phyloP scores from a whole-genome alignment of 108 stramenopile species.

The Mediolabrus comicus region DNA sequence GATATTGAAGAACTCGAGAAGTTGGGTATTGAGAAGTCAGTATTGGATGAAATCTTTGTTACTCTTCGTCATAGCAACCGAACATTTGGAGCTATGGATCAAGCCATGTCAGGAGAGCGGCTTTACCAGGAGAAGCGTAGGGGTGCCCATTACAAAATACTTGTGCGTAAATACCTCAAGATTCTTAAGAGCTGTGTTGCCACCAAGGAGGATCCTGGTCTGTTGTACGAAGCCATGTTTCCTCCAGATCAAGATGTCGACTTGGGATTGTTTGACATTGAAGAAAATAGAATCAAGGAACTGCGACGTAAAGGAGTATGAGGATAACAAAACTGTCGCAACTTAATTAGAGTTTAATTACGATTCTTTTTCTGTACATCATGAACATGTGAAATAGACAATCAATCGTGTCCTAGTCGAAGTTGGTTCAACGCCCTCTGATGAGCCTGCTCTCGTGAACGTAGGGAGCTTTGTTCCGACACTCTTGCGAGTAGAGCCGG shows the following conservation, averaged over 20 bases:
- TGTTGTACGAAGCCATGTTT: slow-evolving; percentile 67
- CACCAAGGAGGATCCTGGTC: slow-evolving; percentile 61
- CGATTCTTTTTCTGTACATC: too few species aligned
- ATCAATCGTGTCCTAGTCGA: too few species aligned
- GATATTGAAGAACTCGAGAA: slow-evolving; percentile 64
- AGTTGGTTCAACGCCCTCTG: not conserved
- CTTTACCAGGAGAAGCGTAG: slow-evolving; percentile 50
- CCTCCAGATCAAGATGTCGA: slow-evolving; percentile 65
- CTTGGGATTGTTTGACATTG: slow-evolving; percentile 63
- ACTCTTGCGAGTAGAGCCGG: not conserved
- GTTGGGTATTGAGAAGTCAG: slow-evolving; percentile 58
- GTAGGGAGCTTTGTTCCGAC: not conserved
- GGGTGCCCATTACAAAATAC: slow-evolving; percentile 53
- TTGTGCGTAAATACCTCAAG: slow-evolving; percentile 47
- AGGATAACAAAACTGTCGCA: too few species aligned
- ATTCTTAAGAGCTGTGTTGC: slow-evolving; percentile 40
- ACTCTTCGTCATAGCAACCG: slow-evolving; percentile 71
- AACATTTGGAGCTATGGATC: slow-evolving; percentile 71
- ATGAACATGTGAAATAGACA: too few species aligned
- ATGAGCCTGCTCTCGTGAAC: not conserved
- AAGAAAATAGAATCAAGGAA: slow-evolving; percentile 46
- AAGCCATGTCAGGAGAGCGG: slow-evolving; percentile 64
- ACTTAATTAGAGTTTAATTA: too few species aligned
- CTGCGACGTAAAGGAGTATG: slow-evolving; percentile 42
- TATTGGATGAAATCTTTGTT: slow-evolving; percentile 66